Evolutionary conservation across 1,284 basidiomycete genomes (phyloP).

Genomic region (Irpex rosettiformis): DNA sequence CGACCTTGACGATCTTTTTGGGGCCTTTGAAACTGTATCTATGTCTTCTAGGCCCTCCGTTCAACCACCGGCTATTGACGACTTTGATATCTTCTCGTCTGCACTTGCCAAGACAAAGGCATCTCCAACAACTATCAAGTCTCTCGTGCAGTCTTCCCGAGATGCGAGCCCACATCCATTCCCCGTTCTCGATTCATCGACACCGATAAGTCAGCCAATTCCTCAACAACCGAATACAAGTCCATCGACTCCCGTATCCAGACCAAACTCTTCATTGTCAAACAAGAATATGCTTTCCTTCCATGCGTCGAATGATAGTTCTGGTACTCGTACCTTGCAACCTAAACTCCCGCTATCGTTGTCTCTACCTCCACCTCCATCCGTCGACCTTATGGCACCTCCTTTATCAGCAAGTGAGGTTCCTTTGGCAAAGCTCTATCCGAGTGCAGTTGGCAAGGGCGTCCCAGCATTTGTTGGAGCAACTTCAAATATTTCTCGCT

Average conservation of each 20-base stretch:
- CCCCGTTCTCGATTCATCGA: neutral
- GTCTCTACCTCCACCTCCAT: constrained; percentile 4
- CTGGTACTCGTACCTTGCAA: constrained; percentile 21
- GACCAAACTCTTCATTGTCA: neutral
- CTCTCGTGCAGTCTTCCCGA: neutral
- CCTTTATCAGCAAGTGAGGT: constrained; percentile 12
- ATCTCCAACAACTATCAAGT: neutral
- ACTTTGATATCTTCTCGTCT: neutral
- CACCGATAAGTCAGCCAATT: neutral
- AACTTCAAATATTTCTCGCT: constrained; percentile 3
- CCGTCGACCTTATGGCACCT: neutral
- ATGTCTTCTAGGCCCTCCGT: neutral
- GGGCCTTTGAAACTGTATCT: constrained; percentile 8
- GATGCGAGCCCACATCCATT: constrained; percentile 5
- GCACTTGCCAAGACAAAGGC: neutral
- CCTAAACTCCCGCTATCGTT: constrained; percentile 12
- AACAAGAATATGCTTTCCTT: neutral
- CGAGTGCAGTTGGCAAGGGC: neutral
- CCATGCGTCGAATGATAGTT: neutral
- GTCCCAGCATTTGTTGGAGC: neutral
- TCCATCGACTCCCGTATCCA: constrained; percentile 69
- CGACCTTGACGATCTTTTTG: constrained; percentile 12
- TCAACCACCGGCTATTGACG: neutral
- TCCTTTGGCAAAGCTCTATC: constrained; percentile 14
- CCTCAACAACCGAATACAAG: constrained; percentile 65